A percentile compares a stretch with the other conserved stretches of the same genome.
These are phyloP conservation scores for Coffea humblotiana DNA, from an alignment of 305 asterid genomes.

Conservation along the genomic window DNA sequence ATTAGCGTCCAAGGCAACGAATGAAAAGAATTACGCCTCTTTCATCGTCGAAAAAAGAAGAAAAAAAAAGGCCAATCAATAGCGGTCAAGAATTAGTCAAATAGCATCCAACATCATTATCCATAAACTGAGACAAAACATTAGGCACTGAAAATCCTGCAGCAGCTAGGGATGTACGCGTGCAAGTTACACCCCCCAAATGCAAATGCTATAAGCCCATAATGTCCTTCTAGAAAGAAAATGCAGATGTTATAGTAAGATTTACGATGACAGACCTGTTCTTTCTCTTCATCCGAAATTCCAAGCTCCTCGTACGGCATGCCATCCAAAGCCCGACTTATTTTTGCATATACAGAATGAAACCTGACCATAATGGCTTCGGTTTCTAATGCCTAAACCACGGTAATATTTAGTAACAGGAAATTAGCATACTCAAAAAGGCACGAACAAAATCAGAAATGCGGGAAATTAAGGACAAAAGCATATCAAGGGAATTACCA, in stretches of 20 bases:
- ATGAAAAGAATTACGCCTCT: neutral
- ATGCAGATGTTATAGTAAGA: neutral
- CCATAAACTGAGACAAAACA: too few species aligned
- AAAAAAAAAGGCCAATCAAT: too few species aligned
- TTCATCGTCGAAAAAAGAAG: neutral
- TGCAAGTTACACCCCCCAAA: neutral
- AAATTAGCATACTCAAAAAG: neutral
- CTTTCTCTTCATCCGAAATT: constrained; percentile 68
- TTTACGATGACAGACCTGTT: constrained; percentile 44
- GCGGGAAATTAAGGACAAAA: neutral
- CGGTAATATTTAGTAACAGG: too few species aligned
- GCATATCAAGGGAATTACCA: neutral
- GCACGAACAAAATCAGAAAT: neutral
- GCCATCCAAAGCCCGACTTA: constrained; percentile 61
- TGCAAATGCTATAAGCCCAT: neutral
- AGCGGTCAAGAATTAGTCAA: too few species aligned
- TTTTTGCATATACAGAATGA: constrained; percentile 56
- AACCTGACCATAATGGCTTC: constrained; percentile 70
- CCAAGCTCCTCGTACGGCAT: constrained; percentile 82
- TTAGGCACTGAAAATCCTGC: neutral
- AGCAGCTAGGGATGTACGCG: neutral
- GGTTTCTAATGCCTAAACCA: constrained; percentile 63
- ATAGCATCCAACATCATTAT: neutral
- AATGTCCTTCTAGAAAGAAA: neutral
- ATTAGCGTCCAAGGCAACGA: neutral